Evolutionary conservation across 306 rosid genomes (phyloP).

Genomic region (Psophocarpus tetragonolobus): DNA sequence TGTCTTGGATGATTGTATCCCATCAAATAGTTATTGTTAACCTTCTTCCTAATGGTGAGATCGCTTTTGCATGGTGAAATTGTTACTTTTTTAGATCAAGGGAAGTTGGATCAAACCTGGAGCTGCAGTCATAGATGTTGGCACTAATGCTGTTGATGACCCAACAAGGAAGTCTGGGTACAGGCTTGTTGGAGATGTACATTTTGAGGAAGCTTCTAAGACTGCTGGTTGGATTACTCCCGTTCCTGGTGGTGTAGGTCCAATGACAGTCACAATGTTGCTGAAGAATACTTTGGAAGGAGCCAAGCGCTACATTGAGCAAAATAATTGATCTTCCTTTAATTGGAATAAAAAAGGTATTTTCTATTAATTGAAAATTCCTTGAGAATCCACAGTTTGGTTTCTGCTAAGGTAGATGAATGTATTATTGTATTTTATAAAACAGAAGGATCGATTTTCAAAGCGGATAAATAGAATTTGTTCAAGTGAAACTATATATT

Average conservation of each 20-base stretch:
- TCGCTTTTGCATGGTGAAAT: constrained; percentile 16
- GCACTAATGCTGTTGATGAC: constrained; percentile 86
- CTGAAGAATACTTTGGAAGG: constrained; percentile 84
- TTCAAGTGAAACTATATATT: neutral
- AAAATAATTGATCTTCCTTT: constrained; percentile 34
- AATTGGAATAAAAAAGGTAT: constrained; percentile 8
- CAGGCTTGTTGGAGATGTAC: constrained; percentile 89
- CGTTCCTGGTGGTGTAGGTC: constrained; percentile 96
- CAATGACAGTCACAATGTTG: constrained; percentile 92
- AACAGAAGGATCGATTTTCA: neutral
- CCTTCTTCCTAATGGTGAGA: constrained; percentile 9
- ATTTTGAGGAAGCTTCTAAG: constrained; percentile 81
- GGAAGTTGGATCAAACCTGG: constrained; percentile 96
- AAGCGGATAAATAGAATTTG: constrained; percentile 1
- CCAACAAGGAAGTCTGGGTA: constrained; percentile 78
- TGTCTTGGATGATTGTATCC: neutral
- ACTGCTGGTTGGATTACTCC: constrained; percentile 91
- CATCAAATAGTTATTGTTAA: neutral
- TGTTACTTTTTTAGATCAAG: constrained; percentile 52
- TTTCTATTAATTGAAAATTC: neutral
- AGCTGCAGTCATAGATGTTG: constrained; percentile 91
- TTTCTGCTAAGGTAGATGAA: constrained; percentile 15
- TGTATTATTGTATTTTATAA: constrained; percentile 31
- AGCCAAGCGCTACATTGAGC: constrained; percentile 62
- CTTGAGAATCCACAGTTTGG: constrained; percentile 16